Evolutionary conservation across 2,329 filamentous ascomycete species (phyloP).

Genomic region (Microsporum ferrugineum): DNA sequence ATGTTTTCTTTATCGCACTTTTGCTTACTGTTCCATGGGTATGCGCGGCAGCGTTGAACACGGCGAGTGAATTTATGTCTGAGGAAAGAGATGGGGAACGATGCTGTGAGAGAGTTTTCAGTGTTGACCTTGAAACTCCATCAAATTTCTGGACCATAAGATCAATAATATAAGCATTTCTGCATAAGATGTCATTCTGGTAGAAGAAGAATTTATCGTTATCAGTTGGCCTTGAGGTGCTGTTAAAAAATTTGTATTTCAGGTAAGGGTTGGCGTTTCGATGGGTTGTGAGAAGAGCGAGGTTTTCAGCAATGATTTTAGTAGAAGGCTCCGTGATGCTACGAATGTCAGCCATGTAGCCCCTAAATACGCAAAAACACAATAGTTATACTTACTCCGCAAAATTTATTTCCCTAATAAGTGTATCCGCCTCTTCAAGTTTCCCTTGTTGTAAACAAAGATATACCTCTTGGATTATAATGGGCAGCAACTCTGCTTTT

Average conservation of each 20-base stretch:
- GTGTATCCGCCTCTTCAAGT: constrained; percentile 43
- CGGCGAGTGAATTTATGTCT: constrained; percentile 46
- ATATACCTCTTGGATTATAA: constrained; percentile 51
- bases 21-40: constrained; percentile 53
- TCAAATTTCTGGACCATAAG: constrained; percentile 50
- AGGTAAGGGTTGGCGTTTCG: constrained; percentile 45
- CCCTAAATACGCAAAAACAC: not conserved
- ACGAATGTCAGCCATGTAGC: constrained; percentile 9
- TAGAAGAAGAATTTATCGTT: constrained; percentile 49
- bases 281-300: constrained; percentile 40
- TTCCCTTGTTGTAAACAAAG: constrained; percentile 46
- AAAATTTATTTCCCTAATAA: constrained; percentile 41
- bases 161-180: constrained; percentile 46
- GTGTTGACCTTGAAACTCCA: constrained; percentile 47
- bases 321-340: constrained; percentile 50
- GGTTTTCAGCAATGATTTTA: constrained; percentile 49
- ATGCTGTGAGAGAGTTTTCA: constrained; percentile 38
- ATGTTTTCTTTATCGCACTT: constrained; percentile 56
- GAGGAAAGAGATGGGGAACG: constrained; percentile 40
- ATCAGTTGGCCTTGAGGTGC: constrained; percentile 36
- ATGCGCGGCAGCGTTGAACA: constrained; percentile 63
- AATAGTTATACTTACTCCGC: constrained; percentile 34
- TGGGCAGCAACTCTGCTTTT: constrained; percentile 48
- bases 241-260: constrained; percentile 45
- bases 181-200: constrained; percentile 43